Base-by-base conservation (phyloP, 495 filamentous ascomycete genomes). In the Penicillium macrosclerotiorum region DNA sequence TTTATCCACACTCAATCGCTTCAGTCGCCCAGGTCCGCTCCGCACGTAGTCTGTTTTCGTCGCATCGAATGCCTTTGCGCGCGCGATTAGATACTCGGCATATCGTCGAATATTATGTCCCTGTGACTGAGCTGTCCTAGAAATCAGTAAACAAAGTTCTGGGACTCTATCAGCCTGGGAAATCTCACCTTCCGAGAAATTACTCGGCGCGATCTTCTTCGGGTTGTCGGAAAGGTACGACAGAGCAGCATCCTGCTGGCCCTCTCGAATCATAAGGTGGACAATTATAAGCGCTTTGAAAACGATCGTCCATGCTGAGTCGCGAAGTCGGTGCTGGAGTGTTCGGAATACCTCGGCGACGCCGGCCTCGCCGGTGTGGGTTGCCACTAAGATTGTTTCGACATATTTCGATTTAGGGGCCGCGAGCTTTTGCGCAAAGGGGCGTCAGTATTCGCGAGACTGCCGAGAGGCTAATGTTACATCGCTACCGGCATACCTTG, bases 321-420 rank as follows among this genome's bases (percentile, higher is more conserved):
- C 93, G 54, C 89, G 84, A 37, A 99, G 71, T 39, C 93, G 78
- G 59, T 87, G 81, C 57, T 94, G 89, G 18, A 99, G 69, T 22
- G 90, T 88, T 33, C 94, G 81, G 60, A 99, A 97, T 34, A 99
- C 87, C 67, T 99, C 93, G 32, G 85, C 94, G 36, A 99, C 90
- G 45, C 94, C 93, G 12, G 89, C 87, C 63, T 99, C 93, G 50
- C 93, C 93, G 4, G 89, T 82, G 67, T 96, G 90, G 24, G 93
- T 99, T 49, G 93, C 94, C 55, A 95, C 79, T 14, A 99, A 79
- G 62, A 99, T 96, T 60, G 96, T 89, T 65, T 99, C 94, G 71
- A 99, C 91, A 73, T 99, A 98, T 74, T 99, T 99, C 37, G 94
- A 92, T 74, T 99, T 99, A 17, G 93, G 93, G 47, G 93, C 86